Evolutionary conservation across 202 grass and related monocot species (phyloP), one percentile per base, ranked within the genome.

Genomic region (Panicum hallii): DNA sequence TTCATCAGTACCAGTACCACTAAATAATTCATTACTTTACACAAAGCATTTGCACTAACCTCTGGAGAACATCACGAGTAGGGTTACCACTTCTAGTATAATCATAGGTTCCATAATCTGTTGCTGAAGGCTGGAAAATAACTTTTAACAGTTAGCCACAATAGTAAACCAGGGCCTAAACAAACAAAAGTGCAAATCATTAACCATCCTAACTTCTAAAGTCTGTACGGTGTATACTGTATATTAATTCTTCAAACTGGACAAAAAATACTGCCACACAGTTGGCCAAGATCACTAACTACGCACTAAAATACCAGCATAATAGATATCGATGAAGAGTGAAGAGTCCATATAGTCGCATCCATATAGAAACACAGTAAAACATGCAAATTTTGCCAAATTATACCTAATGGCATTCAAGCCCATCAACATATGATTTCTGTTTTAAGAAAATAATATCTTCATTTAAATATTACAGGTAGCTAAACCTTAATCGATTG

Each of bases 1-100:
- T 85, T 67, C 78, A 77, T 91, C 47, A 90, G 48, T 67, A 64
- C 41, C 58, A 43, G 48, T 67, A 64, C 41, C 58, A 43, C 36
- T 75, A 54, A 77, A 70, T 20, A 86, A 64, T 54, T 20, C 28
- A 81, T 76, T 70, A 47, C 52, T 87, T 78, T 84, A 50, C 11
- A 77, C 48, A 68, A 70, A 54, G 2, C 30, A 70, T 56, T 80
- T 80, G 32, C 44, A 74, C 63, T 72, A 70, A 95, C 96, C 93
- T 96, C 88, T 99, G 91, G 46, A 99, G 84, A 82, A 94, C 96
- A 94, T 99, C 96, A 70, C 96, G 93, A 55, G 96, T 99, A 54
- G 93, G 96, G 70, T 99, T 99, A 32, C 96, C 96, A 61, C 96
- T 99, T 84, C 96, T 95, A 68, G 96, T 99, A 78, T 99, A 99